phyloP scores from a whole-genome alignment of 2,329 filamentous ascomycete genomes.

The Curvularia sp. region DNA sequence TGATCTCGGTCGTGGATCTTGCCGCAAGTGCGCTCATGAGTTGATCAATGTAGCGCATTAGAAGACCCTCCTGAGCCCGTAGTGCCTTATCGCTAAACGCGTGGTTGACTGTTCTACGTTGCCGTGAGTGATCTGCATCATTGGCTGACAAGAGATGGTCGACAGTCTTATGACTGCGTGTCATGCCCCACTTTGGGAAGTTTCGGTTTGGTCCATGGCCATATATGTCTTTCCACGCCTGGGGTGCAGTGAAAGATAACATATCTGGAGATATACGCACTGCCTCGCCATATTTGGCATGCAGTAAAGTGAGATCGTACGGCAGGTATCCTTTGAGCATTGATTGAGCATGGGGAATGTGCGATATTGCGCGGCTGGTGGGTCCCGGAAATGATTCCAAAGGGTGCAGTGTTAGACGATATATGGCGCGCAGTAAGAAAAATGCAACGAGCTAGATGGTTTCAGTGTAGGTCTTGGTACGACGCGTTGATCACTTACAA shows the following conservation, averaged over 20 bases:
- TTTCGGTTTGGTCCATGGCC: constrained; percentile 25
- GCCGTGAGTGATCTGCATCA: constrained; percentile 35
- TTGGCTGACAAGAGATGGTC: constrained; percentile 19
- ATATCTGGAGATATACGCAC: constrained; percentile 19
- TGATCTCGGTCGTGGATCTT: background rate
- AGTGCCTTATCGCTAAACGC: constrained; percentile 50
- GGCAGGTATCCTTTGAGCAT: constrained; percentile 5
- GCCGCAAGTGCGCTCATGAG: background rate
- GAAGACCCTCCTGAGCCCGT: constrained; percentile 43
- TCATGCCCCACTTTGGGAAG: constrained; percentile 3
- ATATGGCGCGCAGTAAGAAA: constrained; percentile 10
- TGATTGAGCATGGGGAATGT: constrained; percentile 1
- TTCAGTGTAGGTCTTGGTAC: background rate
- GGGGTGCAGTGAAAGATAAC: constrained; percentile 23
- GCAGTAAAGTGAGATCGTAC: constrained; percentile 1
- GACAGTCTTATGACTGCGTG: constrained; percentile 2
- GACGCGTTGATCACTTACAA: background rate
- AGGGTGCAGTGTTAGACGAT: constrained; percentile 29
- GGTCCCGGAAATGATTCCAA: constrained; percentile 33
- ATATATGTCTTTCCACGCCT: constrained; percentile 51
- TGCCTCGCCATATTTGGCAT: constrained; percentile 18
- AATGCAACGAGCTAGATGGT: background rate
- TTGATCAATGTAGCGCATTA: constrained; percentile 42
- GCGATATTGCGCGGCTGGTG: constrained; percentile 30
- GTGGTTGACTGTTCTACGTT: constrained; percentile 40